These are phyloP conservation scores for Apiospora marii DNA, from an alignment of 2,329 filamentous ascomycete species.

Conservation along the genomic window DNA sequence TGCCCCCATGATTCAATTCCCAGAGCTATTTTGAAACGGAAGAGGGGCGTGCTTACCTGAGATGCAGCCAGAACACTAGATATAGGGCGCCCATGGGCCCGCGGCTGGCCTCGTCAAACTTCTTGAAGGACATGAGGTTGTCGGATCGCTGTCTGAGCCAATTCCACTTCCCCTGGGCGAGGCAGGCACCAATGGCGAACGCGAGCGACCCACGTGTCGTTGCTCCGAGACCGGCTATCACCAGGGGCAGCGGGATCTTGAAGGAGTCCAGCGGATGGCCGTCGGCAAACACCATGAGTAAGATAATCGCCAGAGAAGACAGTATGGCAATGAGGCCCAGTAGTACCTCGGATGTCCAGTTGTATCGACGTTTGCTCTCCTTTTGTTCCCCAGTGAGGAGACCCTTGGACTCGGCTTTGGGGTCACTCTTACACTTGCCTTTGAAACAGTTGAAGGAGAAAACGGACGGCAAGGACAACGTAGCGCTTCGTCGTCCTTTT, in stretches of 20 bases:
- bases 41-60: not conserved
- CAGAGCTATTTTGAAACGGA: not conserved
- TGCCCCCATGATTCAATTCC: not conserved
- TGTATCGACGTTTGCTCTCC: not conserved
- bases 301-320: not conserved
- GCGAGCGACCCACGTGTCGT: slow-evolving; percentile 15
- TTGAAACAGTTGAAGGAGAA: not conserved
- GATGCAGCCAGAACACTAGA: not conserved
- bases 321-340: not conserved
- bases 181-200: slow-evolving; percentile 22
- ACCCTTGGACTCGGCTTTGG: slow-evolving; percentile 5
- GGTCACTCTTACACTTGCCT: not conserved
- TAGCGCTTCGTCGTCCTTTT: not conserved
- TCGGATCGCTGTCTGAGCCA: slow-evolving; percentile 23
- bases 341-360: slow-evolving; percentile 18
- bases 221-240: slow-evolving; percentile 19
- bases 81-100: slow-evolving; percentile 23
- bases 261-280: not conserved
- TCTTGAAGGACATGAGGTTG: slow-evolving; percentile 15
- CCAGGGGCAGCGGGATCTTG: slow-evolving; percentile 11
- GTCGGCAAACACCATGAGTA: slow-evolving; percentile 3
- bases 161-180: slow-evolving; percentile 27
- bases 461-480: not conserved
- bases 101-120: slow-evolving; percentile 26
- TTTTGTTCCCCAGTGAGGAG: not conserved